A percentile compares a stretch with the other conserved stretches of the same genome.
Evolutionary conservation across 1,284 basidiomycete species (phyloP).

Genomic region (Trametes hirsuta): DNA sequence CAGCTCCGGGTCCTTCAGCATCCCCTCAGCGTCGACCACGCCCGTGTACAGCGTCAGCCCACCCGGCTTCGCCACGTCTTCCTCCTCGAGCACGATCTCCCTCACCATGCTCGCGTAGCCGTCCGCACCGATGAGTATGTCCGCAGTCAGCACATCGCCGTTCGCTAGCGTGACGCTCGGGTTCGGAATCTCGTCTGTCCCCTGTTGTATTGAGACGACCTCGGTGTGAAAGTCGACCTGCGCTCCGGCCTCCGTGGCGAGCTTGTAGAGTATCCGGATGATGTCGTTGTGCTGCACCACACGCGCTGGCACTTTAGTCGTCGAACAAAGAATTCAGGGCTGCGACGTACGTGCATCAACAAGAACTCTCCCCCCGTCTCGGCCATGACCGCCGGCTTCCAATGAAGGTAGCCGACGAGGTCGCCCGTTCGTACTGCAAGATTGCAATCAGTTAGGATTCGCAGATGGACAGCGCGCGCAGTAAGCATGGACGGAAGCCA

Average conservation of each 20-base stretch:
- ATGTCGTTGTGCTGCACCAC: conserved; percentile 48
- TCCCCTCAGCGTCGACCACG: conserved; percentile 20
- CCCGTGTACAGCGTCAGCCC: conserved; percentile 27
- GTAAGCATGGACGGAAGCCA: neutral
- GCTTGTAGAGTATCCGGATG: conserved; percentile 44
- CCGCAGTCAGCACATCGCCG: conserved; percentile 41
- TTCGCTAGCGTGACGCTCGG: conserved; percentile 38
- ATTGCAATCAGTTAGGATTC: neutral
- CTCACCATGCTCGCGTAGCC: conserved; percentile 39
- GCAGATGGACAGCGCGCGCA: neutral
- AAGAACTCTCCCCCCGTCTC: conserved; percentile 59
- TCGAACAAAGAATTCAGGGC: neutral
- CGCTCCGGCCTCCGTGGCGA: conserved; percentile 46
- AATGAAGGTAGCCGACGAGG: conserved; percentile 48
- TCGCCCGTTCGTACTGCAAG: conserved; percentile 49
- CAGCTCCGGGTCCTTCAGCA: conserved; percentile 30
- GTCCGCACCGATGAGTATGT: conserved; percentile 47
- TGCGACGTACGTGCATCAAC: conserved; percentile 35
- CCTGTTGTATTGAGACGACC: conserved; percentile 34
- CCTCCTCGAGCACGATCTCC: conserved; percentile 29
- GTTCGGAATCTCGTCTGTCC: conserved; percentile 29
- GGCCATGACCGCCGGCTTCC: conserved; percentile 54
- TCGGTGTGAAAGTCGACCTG: conserved; percentile 43
- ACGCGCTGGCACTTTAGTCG: neutral
- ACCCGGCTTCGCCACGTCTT: conserved; percentile 19